Evolutionary conservation across 306 rosid genomes (phyloP), one percentile per base, ranked within the genome.

Genomic region (Vigna radiata): DNA sequence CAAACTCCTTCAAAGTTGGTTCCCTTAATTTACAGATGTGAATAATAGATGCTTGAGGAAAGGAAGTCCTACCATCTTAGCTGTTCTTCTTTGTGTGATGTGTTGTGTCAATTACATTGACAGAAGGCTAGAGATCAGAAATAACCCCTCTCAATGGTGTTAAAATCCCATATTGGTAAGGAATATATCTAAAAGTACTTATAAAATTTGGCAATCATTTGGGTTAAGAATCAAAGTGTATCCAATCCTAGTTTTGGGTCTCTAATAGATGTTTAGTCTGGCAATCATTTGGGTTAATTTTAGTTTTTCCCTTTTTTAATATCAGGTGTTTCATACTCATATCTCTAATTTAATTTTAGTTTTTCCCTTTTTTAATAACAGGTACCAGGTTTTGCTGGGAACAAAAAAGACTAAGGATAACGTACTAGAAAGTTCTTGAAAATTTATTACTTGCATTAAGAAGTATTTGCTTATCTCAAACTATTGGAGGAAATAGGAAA

Each of bases 1-100:
- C 48, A 41, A 43, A 16, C 48, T 50, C 44, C 70, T 74, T 56
- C 23, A 80, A 73, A 70, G 37, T 67, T 81, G 67, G 65, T 67
- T 47, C 48, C 7, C 4, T 68, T 66, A 66, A 21, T 56, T 74
- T 58, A 36, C 29, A 39, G 12, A 68, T 39, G 37, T 59, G 59
- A 68, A 52, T 27, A 18, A 9, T 61, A 61, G 76, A 66, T 68
- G 76, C 72, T 25, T 19, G 47, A 55, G 31, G 63, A 55, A 41
- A 71, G 21, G 49, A 53, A 36, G 36, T 76, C 29, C 21, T 48
- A 58, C 65, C 55, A 36, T 56, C 75, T 29, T 69, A 48, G 43
- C 44, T 27, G 43, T 55, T 83, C 68, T 78, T 58, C 44, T 15
- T 27, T 73, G 56, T 12, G 29, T 50, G 75, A 48, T 17, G 61